Conservation (phyloP, 1,284 basidiomycete genomes). For the Abortiporus biennis region DNA sequence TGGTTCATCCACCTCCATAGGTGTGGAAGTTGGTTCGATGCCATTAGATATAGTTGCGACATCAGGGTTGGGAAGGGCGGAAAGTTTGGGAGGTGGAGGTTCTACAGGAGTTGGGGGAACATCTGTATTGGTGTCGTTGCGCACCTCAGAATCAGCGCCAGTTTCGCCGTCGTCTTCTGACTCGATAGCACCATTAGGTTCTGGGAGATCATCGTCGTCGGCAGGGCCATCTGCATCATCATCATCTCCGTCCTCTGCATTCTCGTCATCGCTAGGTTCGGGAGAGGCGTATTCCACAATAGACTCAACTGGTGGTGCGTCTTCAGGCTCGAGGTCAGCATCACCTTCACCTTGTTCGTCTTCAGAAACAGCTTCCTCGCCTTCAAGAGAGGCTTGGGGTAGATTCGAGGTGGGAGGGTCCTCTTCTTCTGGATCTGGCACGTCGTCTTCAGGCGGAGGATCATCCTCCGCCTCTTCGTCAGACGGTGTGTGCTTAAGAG, state of each 20-base stretch:
- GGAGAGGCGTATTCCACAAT: slow-evolving; percentile 9
- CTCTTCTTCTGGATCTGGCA: slow-evolving; percentile 12
- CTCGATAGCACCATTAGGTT: slow-evolving; percentile 1
- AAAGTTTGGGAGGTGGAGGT: slow-evolving; percentile 3
- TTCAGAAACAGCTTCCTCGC: slow-evolving; percentile 21
- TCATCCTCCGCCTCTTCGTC: slow-evolving; percentile 27
- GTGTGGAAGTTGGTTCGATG: slow-evolving; percentile 8
- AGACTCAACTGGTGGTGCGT: slow-evolving; percentile 15
- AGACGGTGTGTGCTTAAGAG: slow-evolving; percentile 15
- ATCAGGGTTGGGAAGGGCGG: slow-evolving; percentile 5
- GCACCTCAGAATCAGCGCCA: slow-evolving; percentile 7
- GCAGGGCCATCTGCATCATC: slow-evolving; percentile 12
- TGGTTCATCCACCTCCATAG: slow-evolving; percentile 29
- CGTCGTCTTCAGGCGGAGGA: neutral
- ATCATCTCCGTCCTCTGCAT: slow-evolving; percentile 19
- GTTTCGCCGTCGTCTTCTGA: slow-evolving; percentile 13
- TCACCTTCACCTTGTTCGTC: slow-evolving; percentile 34
- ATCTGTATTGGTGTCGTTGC: neutral
- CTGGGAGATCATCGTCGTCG: slow-evolving; percentile 4
- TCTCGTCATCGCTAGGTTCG: slow-evolving; percentile 17
- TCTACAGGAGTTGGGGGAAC: slow-evolving; percentile 6
- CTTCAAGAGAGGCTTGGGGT: slow-evolving; percentile 18
- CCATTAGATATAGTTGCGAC: slow-evolving; percentile 4
- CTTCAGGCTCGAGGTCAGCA: slow-evolving; percentile 11
- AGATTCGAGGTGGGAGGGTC: slow-evolving; percentile 15